A percentile compares a stretch with the other conserved stretches of the same genome.
Evolutionary conservation across 2,329 filamentous ascomycete genomes (phyloP).

Genomic region (Plectosphaerella cucumerina): DNA sequence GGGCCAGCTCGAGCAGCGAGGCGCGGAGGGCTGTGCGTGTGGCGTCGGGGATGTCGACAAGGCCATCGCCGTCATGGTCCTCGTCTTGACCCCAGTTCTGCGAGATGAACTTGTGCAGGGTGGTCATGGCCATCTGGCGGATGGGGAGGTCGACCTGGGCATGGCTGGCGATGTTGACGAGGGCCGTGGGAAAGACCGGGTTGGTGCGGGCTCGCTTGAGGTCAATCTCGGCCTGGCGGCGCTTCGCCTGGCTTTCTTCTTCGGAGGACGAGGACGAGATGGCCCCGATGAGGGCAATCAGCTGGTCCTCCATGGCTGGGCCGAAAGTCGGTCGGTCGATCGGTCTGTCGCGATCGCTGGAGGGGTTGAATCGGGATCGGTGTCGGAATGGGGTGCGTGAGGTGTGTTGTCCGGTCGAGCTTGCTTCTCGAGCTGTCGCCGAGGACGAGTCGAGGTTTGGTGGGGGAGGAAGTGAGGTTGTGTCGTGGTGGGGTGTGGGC

Average conservation of each 20-base stretch:
- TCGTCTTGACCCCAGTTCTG: constrained; percentile 77
- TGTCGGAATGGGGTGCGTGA: too few relatives aligned
- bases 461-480: not conserved
- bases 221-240: constrained; percentile 83
- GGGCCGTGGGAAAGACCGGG: constrained; percentile 70
- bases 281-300: constrained; percentile 69
- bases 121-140: constrained; percentile 77
- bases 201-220: constrained; percentile 67
- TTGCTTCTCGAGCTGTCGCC: not conserved
- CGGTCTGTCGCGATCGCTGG: not conserved
- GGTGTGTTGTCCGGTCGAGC: not conserved
- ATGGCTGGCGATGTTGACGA: constrained; percentile 78
- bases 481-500: not conserved
- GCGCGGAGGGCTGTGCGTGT: constrained; percentile 71
- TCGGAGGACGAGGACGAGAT: constrained; percentile 64
- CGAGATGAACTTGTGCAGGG: constrained; percentile 78
- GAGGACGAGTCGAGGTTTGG: not conserved
- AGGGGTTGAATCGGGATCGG: not conserved
- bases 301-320: constrained; percentile 79
- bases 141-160: constrained; percentile 67
- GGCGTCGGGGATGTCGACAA: constrained; percentile 65
- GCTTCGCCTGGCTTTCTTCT: constrained; percentile 67
- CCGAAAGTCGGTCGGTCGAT: not conserved
- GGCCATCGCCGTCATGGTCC: constrained; percentile 57
- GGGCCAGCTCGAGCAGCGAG: constrained; percentile 71